These are phyloP conservation scores for Sphagnum fallax DNA, from an alignment of 228 moss, liverwort and hornwort species.

Conservation along the genomic window DNA sequence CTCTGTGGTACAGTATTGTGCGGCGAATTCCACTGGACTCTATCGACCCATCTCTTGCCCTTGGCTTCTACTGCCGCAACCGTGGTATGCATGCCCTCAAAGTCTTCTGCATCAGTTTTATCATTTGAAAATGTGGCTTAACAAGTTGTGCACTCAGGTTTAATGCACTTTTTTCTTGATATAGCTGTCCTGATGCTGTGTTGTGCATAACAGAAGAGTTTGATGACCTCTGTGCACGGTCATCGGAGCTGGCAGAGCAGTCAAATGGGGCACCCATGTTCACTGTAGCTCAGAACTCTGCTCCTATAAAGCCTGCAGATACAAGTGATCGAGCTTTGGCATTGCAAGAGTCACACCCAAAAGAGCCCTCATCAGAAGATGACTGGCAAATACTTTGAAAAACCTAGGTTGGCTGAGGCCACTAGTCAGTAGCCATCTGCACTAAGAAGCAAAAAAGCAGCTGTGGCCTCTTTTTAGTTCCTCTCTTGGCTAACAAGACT, in stretches of 20 bases:
- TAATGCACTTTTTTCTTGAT: not conserved
- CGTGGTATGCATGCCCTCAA: slow-evolving; percentile 34
- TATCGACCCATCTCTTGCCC: slow-evolving; percentile 92
- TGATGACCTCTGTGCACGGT: slow-evolving; percentile 77
- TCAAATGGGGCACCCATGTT: slow-evolving; percentile 99
- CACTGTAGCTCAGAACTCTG: slow-evolving; percentile 79
- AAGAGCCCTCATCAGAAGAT: slow-evolving; percentile 71
- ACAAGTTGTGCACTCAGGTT: not conserved
- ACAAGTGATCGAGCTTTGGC: slow-evolving; percentile 44
- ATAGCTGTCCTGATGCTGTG: not conserved
- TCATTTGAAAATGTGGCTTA: not conserved
- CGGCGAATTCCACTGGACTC: slow-evolving; percentile 84
- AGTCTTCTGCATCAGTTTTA: not conserved
- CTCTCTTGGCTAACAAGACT: no score
- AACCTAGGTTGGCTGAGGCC: not conserved
- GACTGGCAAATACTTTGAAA: slow-evolving; percentile 96
- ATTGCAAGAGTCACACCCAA: slow-evolving; percentile 39
- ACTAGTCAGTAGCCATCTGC: no score
- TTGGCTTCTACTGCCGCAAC: slow-evolving; percentile 91
- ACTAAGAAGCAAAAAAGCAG: no score
- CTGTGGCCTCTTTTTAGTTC: no score
- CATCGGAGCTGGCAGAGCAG: slow-evolving; percentile 82
- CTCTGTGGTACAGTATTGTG: slow-evolving; percentile 47
- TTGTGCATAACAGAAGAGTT: slow-evolving; percentile 59
- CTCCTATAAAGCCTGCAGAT: slow-evolving; percentile 44